Conservation (phyloP, 148 eudicot genomes). For the Nepenthes mirabilis region DNA sequence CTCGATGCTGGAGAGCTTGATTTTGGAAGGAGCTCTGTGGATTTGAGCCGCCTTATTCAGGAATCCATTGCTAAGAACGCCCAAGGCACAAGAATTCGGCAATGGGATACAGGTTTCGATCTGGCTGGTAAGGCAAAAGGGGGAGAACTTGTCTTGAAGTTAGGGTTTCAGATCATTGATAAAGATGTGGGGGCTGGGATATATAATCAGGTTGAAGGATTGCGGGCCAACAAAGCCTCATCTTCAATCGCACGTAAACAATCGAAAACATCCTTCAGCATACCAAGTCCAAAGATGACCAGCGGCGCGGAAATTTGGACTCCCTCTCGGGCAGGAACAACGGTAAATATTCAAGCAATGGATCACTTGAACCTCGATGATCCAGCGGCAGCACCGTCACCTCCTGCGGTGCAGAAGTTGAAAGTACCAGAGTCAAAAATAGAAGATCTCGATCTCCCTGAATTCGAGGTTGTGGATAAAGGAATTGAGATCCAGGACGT, state of each 20-base stretch:
- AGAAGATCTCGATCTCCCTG: slow-evolving; percentile 62
- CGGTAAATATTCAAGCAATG: slow-evolving; percentile 45
- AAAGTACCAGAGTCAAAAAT: slow-evolving; percentile 30
- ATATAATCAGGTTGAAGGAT: slow-evolving; percentile 36
- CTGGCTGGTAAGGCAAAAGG: slow-evolving; percentile 85
- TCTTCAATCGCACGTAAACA: slow-evolving; percentile 58
- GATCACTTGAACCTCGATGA: slow-evolving; percentile 90
- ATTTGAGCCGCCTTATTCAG: slow-evolving; percentile 64
- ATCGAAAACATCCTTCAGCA: slow-evolving; percentile 74
- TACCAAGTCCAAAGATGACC: slow-evolving; percentile 75
- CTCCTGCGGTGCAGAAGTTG: slow-evolving; percentile 24
- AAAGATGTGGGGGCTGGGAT: slow-evolving; percentile 77
- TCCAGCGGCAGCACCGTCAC: slow-evolving; percentile 26
- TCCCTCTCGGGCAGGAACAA: slow-evolving; percentile 46
- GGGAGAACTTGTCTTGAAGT: slow-evolving; percentile 65
- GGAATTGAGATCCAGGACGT: slow-evolving; percentile 56
- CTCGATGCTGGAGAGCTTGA: slow-evolving; percentile 82
- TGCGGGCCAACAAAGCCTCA: slow-evolving; percentile 21
- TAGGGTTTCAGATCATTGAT: slow-evolving; percentile 93
- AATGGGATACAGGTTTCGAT: slow-evolving; percentile 73
- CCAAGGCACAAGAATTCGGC: slow-evolving; percentile 56
- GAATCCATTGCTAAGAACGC: slow-evolving; percentile 62
- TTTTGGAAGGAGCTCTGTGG: slow-evolving; percentile 63
- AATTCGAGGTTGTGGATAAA: slow-evolving; percentile 79
- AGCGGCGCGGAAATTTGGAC: slow-evolving; percentile 51